phyloP scores from a whole-genome alignment of 2,329 filamentous ascomycete genomes.

The Colletotrichum lentis region DNA sequence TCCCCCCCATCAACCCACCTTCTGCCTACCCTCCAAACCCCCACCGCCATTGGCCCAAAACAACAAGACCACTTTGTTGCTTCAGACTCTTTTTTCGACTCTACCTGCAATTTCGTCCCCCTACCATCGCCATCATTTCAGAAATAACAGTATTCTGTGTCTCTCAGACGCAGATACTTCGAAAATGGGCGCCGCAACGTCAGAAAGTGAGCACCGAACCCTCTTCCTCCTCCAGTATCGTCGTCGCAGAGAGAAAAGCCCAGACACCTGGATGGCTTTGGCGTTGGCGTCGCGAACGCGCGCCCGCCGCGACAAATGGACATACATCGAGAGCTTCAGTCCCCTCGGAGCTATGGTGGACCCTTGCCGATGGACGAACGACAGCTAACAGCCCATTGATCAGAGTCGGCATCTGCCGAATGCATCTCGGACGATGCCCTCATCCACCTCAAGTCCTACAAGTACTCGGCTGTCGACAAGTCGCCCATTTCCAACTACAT shows the following conservation, averaged over 20 bases:
- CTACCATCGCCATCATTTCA: slow-evolving; percentile 22
- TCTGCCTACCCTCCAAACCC: background rate
- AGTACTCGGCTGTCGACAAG: slow-evolving; percentile 97
- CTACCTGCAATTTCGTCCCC: background rate
- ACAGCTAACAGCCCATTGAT: slow-evolving; percentile 10
- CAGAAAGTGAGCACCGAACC: slow-evolving; percentile 31
- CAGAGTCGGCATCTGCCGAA: slow-evolving; percentile 66
- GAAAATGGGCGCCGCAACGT: slow-evolving; percentile 31
- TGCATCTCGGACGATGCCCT: slow-evolving; percentile 91
- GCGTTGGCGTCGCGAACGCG: slow-evolving; percentile 2
- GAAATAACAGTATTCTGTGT: background rate
- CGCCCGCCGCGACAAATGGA: slow-evolving; percentile 3
- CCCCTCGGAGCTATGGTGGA: slow-evolving; percentile 6
- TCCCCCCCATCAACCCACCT: background rate
- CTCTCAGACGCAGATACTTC: slow-evolving; percentile 29
- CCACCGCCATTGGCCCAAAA: background rate
- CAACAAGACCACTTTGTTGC: slow-evolving; percentile 12
- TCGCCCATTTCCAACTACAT: slow-evolving; percentile 93
- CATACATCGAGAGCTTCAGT: background rate
- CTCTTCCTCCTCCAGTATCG: background rate
- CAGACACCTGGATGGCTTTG: background rate
- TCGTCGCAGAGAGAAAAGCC: background rate
- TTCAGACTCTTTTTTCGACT: background rate
- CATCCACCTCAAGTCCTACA: slow-evolving; percentile 91
- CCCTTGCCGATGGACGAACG: background rate